phyloP scores from a whole-genome alignment of 176 grass and related monocot species.

The Oryza meridionalis region DNA sequence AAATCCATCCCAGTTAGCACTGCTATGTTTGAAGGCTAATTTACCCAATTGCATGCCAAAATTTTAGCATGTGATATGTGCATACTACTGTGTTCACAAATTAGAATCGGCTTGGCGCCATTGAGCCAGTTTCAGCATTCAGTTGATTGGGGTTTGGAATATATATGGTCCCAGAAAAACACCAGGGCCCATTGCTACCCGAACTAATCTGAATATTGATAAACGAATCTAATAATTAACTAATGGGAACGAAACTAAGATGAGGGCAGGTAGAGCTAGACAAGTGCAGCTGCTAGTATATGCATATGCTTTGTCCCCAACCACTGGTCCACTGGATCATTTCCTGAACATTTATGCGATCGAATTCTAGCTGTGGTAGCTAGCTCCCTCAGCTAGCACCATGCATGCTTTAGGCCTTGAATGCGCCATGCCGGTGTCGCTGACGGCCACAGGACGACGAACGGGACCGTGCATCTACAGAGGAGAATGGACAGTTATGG shows the following conservation, averaged over 20 bases:
- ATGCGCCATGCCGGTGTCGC: constrained; percentile 35
- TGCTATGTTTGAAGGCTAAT: too few species aligned
- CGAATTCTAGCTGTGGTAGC: neutral
- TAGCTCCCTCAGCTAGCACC: neutral
- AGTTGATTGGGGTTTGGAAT: neutral
- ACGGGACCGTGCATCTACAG: constrained; percentile 51
- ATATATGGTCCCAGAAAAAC: neutral
- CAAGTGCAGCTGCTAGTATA: neutral
- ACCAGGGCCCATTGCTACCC: neutral
- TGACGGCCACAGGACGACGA: constrained; percentile 13
- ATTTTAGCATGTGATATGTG: neutral
- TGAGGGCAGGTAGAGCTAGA: neutral
- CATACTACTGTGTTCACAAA: neutral
- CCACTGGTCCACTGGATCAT: neutral
- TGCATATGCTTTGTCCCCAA: neutral
- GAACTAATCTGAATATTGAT: constrained; percentile 11
- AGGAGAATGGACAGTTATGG: constrained; percentile 44
- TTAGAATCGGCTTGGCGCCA: neutral
- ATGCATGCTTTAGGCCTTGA: neutral
- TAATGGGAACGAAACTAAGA: neutral
- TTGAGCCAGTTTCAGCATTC: neutral
- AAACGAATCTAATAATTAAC: neutral
- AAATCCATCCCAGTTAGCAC: too few species aligned
- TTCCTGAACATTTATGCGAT: constrained; percentile 30
- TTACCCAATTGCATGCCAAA: too few species aligned